Conservation (phyloP, 2,329 filamentous ascomycete genomes). For the Alternaria metachromatica region DNA sequence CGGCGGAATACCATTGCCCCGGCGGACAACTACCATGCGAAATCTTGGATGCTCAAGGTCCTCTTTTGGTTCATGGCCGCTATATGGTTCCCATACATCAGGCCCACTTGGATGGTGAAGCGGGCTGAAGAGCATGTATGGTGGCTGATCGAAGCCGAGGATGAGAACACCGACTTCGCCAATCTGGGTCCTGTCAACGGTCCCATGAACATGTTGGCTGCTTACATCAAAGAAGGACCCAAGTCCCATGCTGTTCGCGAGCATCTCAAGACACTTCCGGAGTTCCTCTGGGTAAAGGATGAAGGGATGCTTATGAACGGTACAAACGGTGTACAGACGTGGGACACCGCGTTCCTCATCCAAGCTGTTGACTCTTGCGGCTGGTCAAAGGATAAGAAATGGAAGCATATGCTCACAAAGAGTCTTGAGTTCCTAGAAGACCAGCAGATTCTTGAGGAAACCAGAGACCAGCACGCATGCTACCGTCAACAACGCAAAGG, state of each 20-base stretch:
- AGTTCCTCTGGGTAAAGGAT: constrained; percentile 88
- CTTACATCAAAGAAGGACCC: constrained; percentile 84
- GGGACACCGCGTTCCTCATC: constrained; percentile 92
- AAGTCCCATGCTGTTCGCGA: constrained; percentile 73
- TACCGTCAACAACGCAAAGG: constrained; percentile 93
- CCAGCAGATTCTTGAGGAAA: constrained; percentile 89
- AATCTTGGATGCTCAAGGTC: constrained; percentile 80
- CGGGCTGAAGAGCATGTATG: constrained; percentile 82
- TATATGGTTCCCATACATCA: constrained; percentile 80
- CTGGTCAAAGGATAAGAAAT: constrained; percentile 76
- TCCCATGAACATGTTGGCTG: constrained; percentile 86
- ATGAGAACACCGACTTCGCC: constrained; percentile 88
- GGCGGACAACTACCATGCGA: constrained; percentile 90
- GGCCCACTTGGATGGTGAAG: constrained; percentile 68
- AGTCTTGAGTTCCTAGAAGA: constrained; percentile 85
- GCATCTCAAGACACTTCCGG: constrained; percentile 81
- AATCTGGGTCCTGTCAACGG: constrained; percentile 88
- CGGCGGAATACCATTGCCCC: constrained; percentile 84
- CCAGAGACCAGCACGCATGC: constrained; percentile 75
- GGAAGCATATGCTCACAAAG: constrained; percentile 81
- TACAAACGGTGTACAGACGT: constrained; percentile 96
- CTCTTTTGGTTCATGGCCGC: constrained; percentile 80
- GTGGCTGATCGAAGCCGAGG: constrained; percentile 86
- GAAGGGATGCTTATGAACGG: constrained; percentile 96
- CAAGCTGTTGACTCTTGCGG: constrained; percentile 82